These are phyloP conservation scores for Persicaria tinctoria DNA, from an alignment of 148 eudicot species.

Conservation along the genomic window DNA sequence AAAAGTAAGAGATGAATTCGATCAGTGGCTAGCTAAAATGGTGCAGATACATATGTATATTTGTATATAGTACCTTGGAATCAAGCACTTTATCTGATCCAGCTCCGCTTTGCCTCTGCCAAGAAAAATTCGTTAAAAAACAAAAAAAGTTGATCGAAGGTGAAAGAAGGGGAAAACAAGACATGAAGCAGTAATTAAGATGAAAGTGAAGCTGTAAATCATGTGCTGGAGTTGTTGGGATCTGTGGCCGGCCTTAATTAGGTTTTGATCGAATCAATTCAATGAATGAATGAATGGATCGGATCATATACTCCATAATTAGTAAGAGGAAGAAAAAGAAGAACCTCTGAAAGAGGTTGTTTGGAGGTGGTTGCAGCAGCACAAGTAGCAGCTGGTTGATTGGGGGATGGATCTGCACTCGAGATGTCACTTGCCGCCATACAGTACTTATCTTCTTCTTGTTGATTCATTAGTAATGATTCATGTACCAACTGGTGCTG, in stretches of 20 bases:
- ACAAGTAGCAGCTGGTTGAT: constrained; percentile 26
- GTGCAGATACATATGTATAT: background rate
- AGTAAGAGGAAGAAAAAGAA: background rate
- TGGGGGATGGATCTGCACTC: constrained; percentile 33
- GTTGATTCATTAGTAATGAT: background rate
- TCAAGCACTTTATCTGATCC: constrained; percentile 69
- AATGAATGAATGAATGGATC: background rate
- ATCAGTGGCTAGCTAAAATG: background rate
- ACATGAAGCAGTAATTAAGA: background rate
- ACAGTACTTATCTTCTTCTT: constrained; percentile 13
- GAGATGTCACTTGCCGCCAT: constrained; percentile 47
- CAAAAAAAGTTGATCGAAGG: background rate
- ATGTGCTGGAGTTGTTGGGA: constrained; percentile 40
- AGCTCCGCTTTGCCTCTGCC: constrained; percentile 61
- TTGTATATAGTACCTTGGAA: constrained; percentile 50
- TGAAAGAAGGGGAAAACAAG: background rate
- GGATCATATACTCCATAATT: background rate
- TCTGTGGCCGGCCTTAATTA: constrained; percentile 3
- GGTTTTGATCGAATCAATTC: too few species aligned
- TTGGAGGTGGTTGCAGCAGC: constrained; percentile 19
- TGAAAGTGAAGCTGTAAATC: background rate
- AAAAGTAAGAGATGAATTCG: background rate
- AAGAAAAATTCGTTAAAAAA: too few species aligned
- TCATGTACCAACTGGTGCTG: too few species aligned
- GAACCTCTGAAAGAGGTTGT: constrained; percentile 52